Conservation (phyloP, 495 filamentous ascomycete species). For the Penicillium fimorum region DNA sequence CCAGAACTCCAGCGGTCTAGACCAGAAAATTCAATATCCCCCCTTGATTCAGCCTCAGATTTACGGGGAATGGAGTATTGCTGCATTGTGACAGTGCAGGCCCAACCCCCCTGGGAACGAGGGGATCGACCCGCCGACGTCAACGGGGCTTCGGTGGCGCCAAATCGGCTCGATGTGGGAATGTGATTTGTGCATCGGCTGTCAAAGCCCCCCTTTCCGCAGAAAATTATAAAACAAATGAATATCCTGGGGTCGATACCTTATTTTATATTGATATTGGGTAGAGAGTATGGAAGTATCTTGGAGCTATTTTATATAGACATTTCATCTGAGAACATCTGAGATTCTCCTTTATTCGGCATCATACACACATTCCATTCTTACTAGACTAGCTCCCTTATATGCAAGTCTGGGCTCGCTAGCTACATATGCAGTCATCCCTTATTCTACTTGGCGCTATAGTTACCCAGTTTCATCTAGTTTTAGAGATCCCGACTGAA, state of each 20-base stretch:
- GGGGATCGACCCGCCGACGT: conserved; percentile 15
- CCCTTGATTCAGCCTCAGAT: conserved; percentile 4
- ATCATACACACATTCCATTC: not conserved
- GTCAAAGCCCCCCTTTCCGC: not conserved
- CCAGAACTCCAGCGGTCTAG: not conserved
- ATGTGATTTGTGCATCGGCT: not conserved
- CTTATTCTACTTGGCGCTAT: not conserved
- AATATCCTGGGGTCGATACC: not conserved
- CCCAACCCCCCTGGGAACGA: conserved; percentile 8
- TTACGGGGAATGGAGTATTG: not conserved
- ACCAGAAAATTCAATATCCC: not conserved
- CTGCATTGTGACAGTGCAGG: conserved; percentile 5
- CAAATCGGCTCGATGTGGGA: conserved; percentile 10
- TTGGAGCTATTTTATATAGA: too few relatives aligned
- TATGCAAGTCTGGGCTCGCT: not conserved
- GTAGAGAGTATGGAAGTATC: too few relatives aligned
- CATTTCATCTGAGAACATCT: not conserved
- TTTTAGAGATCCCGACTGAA: not conserved
- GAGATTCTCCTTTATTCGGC: not conserved
- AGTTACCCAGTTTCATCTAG: not conserved
- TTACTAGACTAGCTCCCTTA: not conserved
- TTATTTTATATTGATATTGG: not conserved
- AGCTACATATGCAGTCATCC: not conserved
- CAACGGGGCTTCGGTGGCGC: conserved; percentile 13
- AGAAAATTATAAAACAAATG: not conserved